Percentiles rank a stretch among this genome's conserved stretches.
phyloP scores from a whole-genome alignment of 78 protist genomes.

The Guillardia theta region DNA sequence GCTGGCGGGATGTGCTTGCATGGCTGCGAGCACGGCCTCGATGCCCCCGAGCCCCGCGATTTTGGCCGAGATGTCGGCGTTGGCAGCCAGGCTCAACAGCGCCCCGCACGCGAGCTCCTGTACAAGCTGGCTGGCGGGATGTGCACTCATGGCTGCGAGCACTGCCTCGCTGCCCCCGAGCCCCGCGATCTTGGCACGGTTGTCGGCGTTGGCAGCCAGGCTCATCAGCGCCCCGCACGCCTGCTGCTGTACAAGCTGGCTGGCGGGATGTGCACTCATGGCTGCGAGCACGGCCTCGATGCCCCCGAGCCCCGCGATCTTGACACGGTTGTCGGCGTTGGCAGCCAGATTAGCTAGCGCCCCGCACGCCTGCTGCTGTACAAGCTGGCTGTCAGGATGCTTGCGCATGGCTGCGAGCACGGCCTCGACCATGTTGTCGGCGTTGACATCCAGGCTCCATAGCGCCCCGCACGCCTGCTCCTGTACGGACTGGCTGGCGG shows the following conservation, averaged over 20 bases:
- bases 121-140: not conserved
- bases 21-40: not conserved
- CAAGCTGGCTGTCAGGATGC: not conserved
- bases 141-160: not conserved
- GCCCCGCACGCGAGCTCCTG: conserved; percentile 25
- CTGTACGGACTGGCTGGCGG: not conserved
- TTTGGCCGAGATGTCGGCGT: not conserved
- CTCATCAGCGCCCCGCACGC: not conserved
- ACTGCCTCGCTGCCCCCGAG: not conserved
- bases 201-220: not conserved
- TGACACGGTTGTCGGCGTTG: not conserved
- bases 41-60: not conserved
- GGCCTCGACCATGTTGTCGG: not conserved
- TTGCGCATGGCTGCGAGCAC: not conserved
- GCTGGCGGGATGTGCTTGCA: too few species aligned
- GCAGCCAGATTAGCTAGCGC: not conserved
- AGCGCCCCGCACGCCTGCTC: conserved; percentile 20
- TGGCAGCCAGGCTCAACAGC: not conserved
- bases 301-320: not conserved
- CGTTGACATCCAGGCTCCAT: not conserved
- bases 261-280: not conserved
- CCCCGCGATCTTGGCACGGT: not conserved
- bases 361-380: conserved; percentile 39
- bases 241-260: not conserved
- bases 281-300: not conserved